Conservation (phyloP, 2,329 filamentous ascomycete genomes). For the Parastagonospora nodorum region DNA sequence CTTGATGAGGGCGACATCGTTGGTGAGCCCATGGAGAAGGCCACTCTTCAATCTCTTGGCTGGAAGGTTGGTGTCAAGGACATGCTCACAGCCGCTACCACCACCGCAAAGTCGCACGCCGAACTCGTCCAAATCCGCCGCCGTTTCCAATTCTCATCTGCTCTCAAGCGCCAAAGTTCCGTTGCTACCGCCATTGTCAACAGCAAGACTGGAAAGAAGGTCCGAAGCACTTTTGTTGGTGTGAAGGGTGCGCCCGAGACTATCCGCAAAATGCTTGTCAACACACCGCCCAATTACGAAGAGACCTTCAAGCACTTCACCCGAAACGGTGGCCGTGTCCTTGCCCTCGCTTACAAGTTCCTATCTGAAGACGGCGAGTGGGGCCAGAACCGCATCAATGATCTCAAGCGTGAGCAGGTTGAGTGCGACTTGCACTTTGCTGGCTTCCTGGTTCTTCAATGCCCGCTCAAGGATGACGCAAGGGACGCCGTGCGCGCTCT, state of each 20-base stretch:
- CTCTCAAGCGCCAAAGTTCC: constrained; percentile 93
- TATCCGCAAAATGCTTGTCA: constrained; percentile 88
- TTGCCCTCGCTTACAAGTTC: constrained; percentile 93
- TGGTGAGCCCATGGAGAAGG: constrained; percentile 98
- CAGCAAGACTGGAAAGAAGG: constrained; percentile 72
- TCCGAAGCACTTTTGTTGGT: constrained; percentile 85
- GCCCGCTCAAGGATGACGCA: constrained; percentile 94
- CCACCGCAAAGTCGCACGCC: constrained; percentile 54
- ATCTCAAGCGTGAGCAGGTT: constrained; percentile 89
- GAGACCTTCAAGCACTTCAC: constrained; percentile 99
- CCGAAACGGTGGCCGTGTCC: constrained; percentile 89
- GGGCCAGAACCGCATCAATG: constrained; percentile 83
- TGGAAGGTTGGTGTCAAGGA: constrained; percentile 95
- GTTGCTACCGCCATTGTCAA: constrained; percentile 79
- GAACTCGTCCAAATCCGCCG: constrained; percentile 93
- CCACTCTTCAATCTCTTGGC: constrained; percentile 83
- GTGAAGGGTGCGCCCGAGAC: constrained; percentile 98
- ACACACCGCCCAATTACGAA: constrained; percentile 85
- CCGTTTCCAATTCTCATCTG: constrained; percentile 97
- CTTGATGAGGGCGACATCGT: constrained; percentile 97
- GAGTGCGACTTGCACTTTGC: constrained; percentile 86
- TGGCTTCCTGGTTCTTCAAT: constrained; percentile 93
- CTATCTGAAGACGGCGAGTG: constrained; percentile 81
- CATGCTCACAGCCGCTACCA: constrained; percentile 72
- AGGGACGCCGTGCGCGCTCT: constrained; percentile 94